Conservation (phyloP, 176 grass and related monocot species). For the Avena sativa region DNA sequence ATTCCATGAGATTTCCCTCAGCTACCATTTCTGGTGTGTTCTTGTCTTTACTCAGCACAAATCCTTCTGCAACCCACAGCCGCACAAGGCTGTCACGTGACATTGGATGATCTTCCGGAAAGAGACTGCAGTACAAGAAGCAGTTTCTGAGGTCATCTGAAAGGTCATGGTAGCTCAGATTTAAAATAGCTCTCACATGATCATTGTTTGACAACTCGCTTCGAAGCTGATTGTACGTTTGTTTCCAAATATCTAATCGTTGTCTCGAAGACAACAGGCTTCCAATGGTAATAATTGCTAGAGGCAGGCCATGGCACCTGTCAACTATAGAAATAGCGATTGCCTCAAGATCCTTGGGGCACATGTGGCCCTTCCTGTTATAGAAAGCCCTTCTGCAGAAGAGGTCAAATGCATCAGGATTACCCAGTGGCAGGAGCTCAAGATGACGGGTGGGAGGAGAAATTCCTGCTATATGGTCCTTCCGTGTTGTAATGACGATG, state of each 20-base stretch:
- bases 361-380: slow-evolving; percentile 33
- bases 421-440: slow-evolving; percentile 22
- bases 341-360: slow-evolving; percentile 30
- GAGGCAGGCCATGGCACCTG: slow-evolving; percentile 53
- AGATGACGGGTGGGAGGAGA: slow-evolving; percentile 26
- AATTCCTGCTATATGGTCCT: slow-evolving; percentile 46
- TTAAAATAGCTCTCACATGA: slow-evolving; percentile 43
- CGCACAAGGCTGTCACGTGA: slow-evolving; percentile 36
- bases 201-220: slow-evolving; percentile 45
- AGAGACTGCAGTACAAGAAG: slow-evolving; percentile 41
- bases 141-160: slow-evolving; percentile 41
- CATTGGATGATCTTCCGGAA: slow-evolving; percentile 36
- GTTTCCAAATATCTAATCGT: slow-evolving; percentile 46
- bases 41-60: slow-evolving; percentile 18
- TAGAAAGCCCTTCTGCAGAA: slow-evolving; percentile 57
- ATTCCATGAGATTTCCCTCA: slow-evolving; percentile 42
- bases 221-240: slow-evolving; percentile 52
- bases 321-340: slow-evolving; percentile 59
- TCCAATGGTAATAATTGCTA: slow-evolving; percentile 56
- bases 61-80: slow-evolving; percentile 46
- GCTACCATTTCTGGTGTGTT: slow-evolving; percentile 43
- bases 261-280: slow-evolving; percentile 52
- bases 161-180: slow-evolving; percentile 44
- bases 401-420: slow-evolving; percentile 31
- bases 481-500: slow-evolving; percentile 68